Conservation (phyloP, 2,329 filamentous ascomycete species). For the Cordyceps farinosa region DNA sequence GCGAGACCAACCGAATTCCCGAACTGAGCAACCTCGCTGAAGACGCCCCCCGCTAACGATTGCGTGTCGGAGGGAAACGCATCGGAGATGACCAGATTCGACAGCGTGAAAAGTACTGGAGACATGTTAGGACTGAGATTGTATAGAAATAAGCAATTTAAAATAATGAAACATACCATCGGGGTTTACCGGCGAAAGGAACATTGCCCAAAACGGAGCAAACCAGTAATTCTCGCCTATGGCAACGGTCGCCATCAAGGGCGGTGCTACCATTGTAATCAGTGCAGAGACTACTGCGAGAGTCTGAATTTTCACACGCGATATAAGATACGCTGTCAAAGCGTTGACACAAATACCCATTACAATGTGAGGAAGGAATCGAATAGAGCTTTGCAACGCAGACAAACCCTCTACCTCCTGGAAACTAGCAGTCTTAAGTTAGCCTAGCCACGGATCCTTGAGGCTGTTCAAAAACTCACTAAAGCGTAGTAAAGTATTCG, state of each 20-base stretch:
- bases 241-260: slow-evolving; percentile 52
- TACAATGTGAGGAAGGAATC: slow-evolving; percentile 46
- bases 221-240: slow-evolving; percentile 50
- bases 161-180: slow-evolving; percentile 31
- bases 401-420: slow-evolving; percentile 45
- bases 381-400: slow-evolving; percentile 43
- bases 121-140: background rate
- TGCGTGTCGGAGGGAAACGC: slow-evolving; percentile 53
- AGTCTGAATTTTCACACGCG: slow-evolving; percentile 35
- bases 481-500: slow-evolving; percentile 47
- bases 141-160: background rate
- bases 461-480: slow-evolving; percentile 31
- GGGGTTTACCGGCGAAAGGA: slow-evolving; percentile 42
- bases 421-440: slow-evolving; percentile 32
- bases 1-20: slow-evolving; percentile 52
- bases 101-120: slow-evolving; percentile 52
- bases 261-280: slow-evolving; percentile 44
- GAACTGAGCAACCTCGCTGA: slow-evolving; percentile 56
- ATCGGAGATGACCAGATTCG: slow-evolving; percentile 51
- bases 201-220: slow-evolving; percentile 40
- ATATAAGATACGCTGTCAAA: slow-evolving; percentile 40
- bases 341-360: slow-evolving; percentile 42
- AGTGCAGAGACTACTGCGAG: slow-evolving; percentile 39
- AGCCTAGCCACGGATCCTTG: background rate
- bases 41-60: slow-evolving; percentile 56